Conservation (phyloP, 305 asterid genomes). For the Rubia occidens region DNA sequence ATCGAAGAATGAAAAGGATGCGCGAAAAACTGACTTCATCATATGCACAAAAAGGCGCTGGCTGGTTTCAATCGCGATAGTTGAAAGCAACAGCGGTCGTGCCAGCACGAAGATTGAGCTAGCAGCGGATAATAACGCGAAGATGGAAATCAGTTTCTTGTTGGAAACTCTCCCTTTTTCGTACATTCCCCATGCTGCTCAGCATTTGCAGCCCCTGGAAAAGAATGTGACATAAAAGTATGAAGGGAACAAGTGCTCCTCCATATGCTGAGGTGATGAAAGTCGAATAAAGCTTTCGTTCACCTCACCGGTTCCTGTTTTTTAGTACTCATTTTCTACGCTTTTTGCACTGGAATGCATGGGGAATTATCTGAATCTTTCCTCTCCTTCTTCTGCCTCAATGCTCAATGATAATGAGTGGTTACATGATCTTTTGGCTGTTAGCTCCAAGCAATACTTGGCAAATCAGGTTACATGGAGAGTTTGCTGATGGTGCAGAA, state of each 20-base stretch:
- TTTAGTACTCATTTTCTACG: constrained; percentile 27
- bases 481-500: background rate
- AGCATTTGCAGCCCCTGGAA: constrained; percentile 74
- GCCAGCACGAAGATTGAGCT: constrained; percentile 67
- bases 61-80: constrained; percentile 61
- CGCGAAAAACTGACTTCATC: constrained; percentile 53
- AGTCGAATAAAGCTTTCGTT: constrained; percentile 65
- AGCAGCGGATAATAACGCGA: constrained; percentile 64
- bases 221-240: constrained; percentile 55
- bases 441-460: constrained; percentile 9
- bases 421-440: constrained; percentile 37
- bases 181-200: constrained; percentile 86
- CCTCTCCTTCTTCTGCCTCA: constrained; percentile 33
- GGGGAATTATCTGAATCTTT: constrained; percentile 30
- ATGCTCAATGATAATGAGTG: constrained; percentile 24
- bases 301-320: constrained; percentile 61
- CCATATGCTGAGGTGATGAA: constrained; percentile 60
- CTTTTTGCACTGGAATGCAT: constrained; percentile 28
- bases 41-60: constrained; percentile 53
- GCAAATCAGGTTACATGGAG: background rate
- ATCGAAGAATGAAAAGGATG: constrained; percentile 71
- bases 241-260: constrained; percentile 66
- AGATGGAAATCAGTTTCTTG: constrained; percentile 39
- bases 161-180: constrained; percentile 36
- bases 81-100: constrained; percentile 57